Percentiles rank a stretch among this genome's conserved stretches.
phyloP scores from a whole-genome alignment of 345 rosid species.

The Orychophragmus violaceus region DNA sequence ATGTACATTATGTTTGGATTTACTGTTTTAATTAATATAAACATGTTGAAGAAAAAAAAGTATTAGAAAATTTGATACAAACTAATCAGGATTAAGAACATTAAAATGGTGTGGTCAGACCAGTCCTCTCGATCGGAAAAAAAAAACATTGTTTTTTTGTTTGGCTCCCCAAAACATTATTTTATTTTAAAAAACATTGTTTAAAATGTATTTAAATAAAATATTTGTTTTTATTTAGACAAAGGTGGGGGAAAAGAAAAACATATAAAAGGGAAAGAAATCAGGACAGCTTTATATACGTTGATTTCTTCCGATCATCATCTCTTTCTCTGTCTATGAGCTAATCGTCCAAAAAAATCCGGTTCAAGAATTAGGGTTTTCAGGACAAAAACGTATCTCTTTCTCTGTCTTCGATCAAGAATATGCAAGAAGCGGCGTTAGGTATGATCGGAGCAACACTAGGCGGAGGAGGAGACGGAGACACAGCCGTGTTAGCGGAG shows the following conservation, averaged over 20 bases:
- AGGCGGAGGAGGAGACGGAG: slow-evolving; percentile 40
- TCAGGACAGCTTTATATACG: slow-evolving; percentile 26
- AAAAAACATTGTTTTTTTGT: no score
- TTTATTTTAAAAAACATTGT: neutral
- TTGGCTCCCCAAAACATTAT: neutral
- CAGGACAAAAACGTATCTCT: neutral
- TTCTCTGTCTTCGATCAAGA: neutral
- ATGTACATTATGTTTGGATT: neutral
- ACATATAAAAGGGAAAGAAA: slow-evolving; percentile 16
- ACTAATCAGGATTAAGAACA: neutral
- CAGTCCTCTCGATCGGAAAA: neutral
- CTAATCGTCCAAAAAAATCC: neutral
- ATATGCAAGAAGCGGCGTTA: slow-evolving; percentile 74
- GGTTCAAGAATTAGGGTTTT: slow-evolving; percentile 17
- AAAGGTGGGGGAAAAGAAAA: neutral
- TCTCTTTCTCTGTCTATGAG: neutral
- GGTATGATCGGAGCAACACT: slow-evolving; percentile 57
- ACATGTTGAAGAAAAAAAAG: neutral
- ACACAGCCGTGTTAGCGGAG: slow-evolving; percentile 23
- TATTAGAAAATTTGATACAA: neutral
- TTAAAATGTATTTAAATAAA: neutral
- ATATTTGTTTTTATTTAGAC: neutral
- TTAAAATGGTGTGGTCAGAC: neutral
- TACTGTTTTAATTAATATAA: neutral
- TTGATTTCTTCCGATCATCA: slow-evolving; percentile 6